Conservation (phyloP, 129 eudicot species). For the Chrysanthemum makinoi region DNA sequence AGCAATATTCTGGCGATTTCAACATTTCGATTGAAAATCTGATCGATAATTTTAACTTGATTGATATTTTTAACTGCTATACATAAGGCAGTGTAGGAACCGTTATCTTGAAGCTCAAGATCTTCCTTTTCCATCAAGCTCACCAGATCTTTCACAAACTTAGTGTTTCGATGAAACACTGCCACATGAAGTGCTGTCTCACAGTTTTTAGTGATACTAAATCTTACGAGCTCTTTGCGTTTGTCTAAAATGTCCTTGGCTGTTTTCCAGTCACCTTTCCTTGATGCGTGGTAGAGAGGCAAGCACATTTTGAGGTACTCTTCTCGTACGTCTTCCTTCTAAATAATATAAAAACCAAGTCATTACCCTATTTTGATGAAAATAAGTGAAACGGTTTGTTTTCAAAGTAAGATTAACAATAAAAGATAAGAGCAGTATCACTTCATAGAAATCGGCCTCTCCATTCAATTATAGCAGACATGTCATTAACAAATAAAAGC, state of each 20-base stretch:
- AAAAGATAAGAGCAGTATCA: neutral
- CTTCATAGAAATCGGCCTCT: neutral
- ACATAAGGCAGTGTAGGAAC: neutral
- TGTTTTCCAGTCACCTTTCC: neutral
- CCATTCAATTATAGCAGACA: neutral
- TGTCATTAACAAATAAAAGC: neutral
- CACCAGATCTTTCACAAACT: neutral
- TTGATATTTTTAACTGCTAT: neutral
- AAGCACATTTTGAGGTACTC: neutral
- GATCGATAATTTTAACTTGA: too few species aligned
- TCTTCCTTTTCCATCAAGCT: neutral
- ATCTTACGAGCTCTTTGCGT: neutral
- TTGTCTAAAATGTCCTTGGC: neutral
- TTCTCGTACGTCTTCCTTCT: neutral
- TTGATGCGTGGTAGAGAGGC: neutral
- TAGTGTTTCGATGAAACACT: neutral
- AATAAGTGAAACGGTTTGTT: too few species aligned
- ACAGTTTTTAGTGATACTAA: neutral
- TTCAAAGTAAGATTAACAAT: neutral
- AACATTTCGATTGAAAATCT: neutral
- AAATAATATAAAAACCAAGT: neutral
- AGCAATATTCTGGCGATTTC: neutral
- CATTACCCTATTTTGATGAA: neutral
- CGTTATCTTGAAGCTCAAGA: neutral
- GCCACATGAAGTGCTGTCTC: conserved; percentile 1